These are phyloP conservation scores for Aspergillus brasiliensis DNA, from an alignment of 2,329 filamentous ascomycete genomes.

Conservation along the genomic window DNA sequence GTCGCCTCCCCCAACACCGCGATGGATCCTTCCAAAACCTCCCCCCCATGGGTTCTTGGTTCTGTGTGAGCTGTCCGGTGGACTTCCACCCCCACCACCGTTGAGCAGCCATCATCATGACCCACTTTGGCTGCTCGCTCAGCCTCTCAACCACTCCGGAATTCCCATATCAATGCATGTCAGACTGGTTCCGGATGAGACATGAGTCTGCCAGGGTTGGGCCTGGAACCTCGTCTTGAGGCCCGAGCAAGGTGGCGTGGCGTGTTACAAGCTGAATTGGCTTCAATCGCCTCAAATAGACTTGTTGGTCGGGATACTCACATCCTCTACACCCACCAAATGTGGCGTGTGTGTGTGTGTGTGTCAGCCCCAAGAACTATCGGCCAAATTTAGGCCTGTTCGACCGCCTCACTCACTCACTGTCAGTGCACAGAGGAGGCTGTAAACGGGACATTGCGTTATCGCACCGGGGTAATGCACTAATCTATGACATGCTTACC, in stretches of 20 bases:
- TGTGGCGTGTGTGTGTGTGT: not conserved
- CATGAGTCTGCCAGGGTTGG: not conserved
- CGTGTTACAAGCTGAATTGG: not conserved
- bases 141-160: not conserved
- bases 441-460: conserved; percentile 1
- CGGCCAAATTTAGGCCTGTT: conserved; percentile 1
- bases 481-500: conserved; percentile 3
- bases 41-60: not conserved
- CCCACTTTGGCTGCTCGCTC: not conserved
- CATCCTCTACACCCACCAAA: not conserved
- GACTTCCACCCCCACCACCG: not conserved
- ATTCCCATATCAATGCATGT: conserved; percentile 4
- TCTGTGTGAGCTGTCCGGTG: conserved; percentile 2
- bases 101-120: not conserved
- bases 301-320: not conserved
- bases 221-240: conserved; percentile 5
- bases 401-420: conserved; percentile 1
- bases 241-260: conserved; percentile 9
- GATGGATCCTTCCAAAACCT: not conserved
- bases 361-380: not conserved
- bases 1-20: not conserved
- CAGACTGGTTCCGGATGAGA: conserved; percentile 1
- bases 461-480: not conserved
- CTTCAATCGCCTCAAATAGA: not conserved
- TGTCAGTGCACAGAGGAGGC: not conserved